A percentile compares a stretch with the other conserved stretches of the same genome.
phyloP scores from a whole-genome alignment of 345 rosid species.

The Gossypium stocksii region DNA sequence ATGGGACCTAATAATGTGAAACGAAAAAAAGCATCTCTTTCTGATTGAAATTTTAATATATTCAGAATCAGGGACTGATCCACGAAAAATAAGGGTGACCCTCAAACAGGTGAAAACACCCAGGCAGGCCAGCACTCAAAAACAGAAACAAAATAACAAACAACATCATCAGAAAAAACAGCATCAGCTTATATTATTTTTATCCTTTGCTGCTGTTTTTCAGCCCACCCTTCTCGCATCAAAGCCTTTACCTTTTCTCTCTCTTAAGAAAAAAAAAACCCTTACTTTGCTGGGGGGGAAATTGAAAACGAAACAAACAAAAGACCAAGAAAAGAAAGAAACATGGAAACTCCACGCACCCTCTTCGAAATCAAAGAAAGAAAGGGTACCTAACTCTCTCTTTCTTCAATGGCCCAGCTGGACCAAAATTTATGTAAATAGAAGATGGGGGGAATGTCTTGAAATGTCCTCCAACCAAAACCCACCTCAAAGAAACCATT shows the following conservation, averaged over 20 bases:
- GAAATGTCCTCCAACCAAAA: conserved; percentile 48
- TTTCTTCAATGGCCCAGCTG: conserved; percentile 56
- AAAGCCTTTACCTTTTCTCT: conserved; percentile 16
- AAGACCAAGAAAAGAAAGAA: conserved; percentile 21
- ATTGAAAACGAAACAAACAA: neutral
- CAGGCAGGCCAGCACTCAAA: neutral
- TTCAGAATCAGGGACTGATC: too few relatives aligned
- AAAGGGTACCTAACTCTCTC: conserved; percentile 15
- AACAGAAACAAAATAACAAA: conserved; percentile 12
- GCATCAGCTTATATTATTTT: conserved; percentile 28
- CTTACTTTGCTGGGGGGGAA: neutral
- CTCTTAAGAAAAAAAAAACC: neutral
- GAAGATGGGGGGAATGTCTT: conserved; percentile 25
- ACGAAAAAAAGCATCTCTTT: conserved; percentile 12
- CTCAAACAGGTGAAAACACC: conserved; percentile 18
- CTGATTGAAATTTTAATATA: neutral
- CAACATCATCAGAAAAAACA: conserved; percentile 22
- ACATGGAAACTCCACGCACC: conserved; percentile 29
- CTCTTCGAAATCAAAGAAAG: conserved; percentile 7
- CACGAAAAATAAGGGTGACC: conserved; percentile 2
- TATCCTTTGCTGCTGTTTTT: conserved; percentile 14
- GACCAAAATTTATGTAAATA: conserved; percentile 37
- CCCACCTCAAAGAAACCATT: conserved; percentile 30
- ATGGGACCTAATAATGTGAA: conserved; percentile 3
- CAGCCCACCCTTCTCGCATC: conserved; percentile 5